Evolutionary conservation across 106 monocot genomes (phyloP), one percentile per base, ranked within the genome.

Genomic region (Allium fistulosum): DNA sequence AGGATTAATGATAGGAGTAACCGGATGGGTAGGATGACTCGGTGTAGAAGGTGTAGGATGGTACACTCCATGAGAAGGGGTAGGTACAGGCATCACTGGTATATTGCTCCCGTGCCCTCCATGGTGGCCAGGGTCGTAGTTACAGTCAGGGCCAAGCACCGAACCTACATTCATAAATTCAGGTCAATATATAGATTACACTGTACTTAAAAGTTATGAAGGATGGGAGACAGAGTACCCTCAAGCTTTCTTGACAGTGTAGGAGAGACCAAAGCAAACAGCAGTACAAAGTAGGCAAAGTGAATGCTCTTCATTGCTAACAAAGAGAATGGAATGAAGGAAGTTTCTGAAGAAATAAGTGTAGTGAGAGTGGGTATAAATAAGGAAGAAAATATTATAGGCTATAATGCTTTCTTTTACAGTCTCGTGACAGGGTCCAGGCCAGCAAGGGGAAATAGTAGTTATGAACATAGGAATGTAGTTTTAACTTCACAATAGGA

Each of bases 151-250:
- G n/a, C 53, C 56, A 1, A 68, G 12, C 28, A 10, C 51, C 8
- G 55, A 8, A 15, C 15, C 68, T 68, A 8, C 13, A 68, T 37
- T n/a, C 14, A 49, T 45, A 2, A 1, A 26, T 9, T 11, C 5
- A 26, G 51, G 50, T 8, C 8, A 55, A 10, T 49, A 13, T 66
- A 51, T 0, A 46, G 16, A 66, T 3, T 65, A 47, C 8, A 65
- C 16, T 17, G 50, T 49, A 15, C 10, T 37, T n/a, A 13, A 1
- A 63, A 27, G 17, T 10, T 13, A 63, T 8, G 0, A 37, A 65
- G 45, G 66, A 51, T 17, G 26, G 61, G 65, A 62, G 16, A 62
- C 22, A 56, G 58, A 58, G 59, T 48, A 57, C 51, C 74, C 59
- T n/a, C n/a, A n/a, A n/a, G n/a, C n/a, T n/a, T n/a, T n/a, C n/a